These are phyloP conservation scores for Chrysosporium queenslandicum DNA, from an alignment of 2,329 filamentous ascomycete genomes.

Conservation along the genomic window DNA sequence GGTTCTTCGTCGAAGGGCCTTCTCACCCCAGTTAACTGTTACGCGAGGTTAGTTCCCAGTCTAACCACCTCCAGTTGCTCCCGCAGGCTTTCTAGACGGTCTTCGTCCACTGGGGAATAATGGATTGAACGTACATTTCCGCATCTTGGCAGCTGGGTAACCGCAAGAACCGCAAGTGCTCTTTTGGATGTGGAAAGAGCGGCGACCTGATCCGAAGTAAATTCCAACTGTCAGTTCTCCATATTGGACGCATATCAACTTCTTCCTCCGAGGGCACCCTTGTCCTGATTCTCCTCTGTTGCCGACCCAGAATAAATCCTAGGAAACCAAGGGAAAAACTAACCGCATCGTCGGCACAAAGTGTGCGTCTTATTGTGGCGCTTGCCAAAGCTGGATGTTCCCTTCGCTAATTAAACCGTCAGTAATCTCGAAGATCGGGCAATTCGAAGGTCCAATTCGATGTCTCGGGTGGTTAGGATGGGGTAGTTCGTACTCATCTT, in stretches of 20 bases:
- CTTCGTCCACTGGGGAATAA: not conserved
- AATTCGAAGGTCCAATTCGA: not conserved
- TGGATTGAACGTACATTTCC: constrained; percentile 70
- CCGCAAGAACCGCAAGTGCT: constrained; percentile 92
- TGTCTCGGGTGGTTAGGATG: constrained; percentile 10
- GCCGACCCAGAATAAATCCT: too few relatives aligned
- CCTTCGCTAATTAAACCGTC: constrained; percentile 51
- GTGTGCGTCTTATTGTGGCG: constrained; percentile 98
- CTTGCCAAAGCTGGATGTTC: constrained; percentile 62
- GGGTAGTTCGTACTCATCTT: constrained; percentile 47
- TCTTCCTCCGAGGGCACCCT: too few relatives aligned
- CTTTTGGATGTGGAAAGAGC: constrained; percentile 99
- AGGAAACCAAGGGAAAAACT: constrained; percentile 39
- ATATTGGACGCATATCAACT: not conserved
- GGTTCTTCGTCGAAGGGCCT: constrained; percentile 99
- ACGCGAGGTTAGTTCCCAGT: constrained; percentile 13
- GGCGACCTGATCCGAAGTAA: constrained; percentile 54
- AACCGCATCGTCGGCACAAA: constrained; percentile 96
- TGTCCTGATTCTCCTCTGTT: too few relatives aligned
- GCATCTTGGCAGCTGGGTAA: constrained; percentile 93
- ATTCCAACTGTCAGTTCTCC: constrained; percentile 13
- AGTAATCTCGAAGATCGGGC: constrained; percentile 31
- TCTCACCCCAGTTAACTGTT: constrained; percentile 99
- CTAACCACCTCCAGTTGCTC: too few relatives aligned
- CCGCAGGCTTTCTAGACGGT: not conserved